Evolutionary conservation across 768 basidiomycete species (phyloP).

Genomic region (Trametes elegans): DNA sequence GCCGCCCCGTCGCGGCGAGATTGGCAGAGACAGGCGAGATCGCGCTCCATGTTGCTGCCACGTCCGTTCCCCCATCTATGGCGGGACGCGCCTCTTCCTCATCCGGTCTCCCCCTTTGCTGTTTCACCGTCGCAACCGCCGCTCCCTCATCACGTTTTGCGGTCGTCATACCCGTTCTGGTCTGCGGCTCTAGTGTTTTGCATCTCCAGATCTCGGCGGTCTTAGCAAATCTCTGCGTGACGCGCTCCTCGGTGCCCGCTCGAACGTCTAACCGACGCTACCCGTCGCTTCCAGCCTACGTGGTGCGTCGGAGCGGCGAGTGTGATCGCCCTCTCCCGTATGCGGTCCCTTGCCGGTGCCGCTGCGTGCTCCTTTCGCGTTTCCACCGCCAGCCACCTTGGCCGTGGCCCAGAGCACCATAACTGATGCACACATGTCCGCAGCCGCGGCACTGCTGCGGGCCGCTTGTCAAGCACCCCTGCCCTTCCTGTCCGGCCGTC

Average conservation of each 20-base stretch:
- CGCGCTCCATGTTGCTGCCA: not conserved
- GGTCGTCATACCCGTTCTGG: conserved; percentile 8
- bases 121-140: conserved; percentile 15
- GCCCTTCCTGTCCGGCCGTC: not conserved
- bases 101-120: not conserved
- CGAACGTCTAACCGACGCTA: not conserved
- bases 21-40: not conserved
- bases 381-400: not conserved
- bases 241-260: not conserved
- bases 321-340: not conserved
- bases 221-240: not conserved
- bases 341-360: not conserved
- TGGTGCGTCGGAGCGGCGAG: not conserved
- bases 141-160: conserved; percentile 11
- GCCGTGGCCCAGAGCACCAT: not conserved
- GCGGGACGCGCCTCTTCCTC: not conserved
- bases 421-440: not conserved
- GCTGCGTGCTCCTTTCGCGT: not conserved
- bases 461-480: not conserved
- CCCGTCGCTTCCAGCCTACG: not conserved
- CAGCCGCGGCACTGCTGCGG: conserved; percentile 9
- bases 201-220: not conserved
- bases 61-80: not conserved
- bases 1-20: not conserved
- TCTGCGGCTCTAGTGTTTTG: conserved; percentile 6